These are phyloP conservation scores for Petasospora fabianii DNA, from an alignment of 1,139 yeast genomes.

Conservation along the genomic window DNA sequence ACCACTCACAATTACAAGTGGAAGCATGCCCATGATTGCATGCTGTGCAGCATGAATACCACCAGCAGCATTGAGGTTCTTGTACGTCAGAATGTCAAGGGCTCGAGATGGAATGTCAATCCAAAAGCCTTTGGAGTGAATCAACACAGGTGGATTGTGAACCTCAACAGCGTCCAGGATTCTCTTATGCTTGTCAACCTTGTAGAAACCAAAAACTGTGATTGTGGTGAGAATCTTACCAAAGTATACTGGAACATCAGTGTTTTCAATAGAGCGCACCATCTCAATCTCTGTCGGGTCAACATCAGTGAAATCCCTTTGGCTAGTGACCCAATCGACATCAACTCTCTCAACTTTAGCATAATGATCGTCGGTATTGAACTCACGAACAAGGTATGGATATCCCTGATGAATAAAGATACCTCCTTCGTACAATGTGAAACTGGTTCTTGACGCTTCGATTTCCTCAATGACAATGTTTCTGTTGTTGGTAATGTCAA, in stretches of 20 bases:
- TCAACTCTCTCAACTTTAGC: slow-evolving; percentile 85
- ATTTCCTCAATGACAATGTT: slow-evolving; percentile 81
- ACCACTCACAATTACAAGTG: slow-evolving; percentile 60
- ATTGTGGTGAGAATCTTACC: slow-evolving; percentile 73
- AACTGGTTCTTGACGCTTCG: slow-evolving; percentile 86
- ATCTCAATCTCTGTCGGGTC: slow-evolving; percentile 78
- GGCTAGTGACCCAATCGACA: slow-evolving; percentile 91
- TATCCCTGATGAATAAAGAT: slow-evolving; percentile 91
- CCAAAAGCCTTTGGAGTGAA: slow-evolving; percentile 83
- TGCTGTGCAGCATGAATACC: slow-evolving; percentile 98
- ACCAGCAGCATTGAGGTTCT: slow-evolving; percentile 70
- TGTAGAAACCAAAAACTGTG: slow-evolving; percentile 88
- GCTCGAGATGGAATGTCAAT: slow-evolving; percentile 71
- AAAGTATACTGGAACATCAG: slow-evolving; percentile 67
- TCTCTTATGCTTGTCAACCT: slow-evolving; percentile 68
- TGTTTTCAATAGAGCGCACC: slow-evolving; percentile 47
- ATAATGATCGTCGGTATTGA: slow-evolving; percentile 66
- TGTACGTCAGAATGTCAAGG: slow-evolving; percentile 52
- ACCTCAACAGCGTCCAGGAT: slow-evolving; percentile 92
- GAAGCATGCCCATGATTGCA: slow-evolving; percentile 73
- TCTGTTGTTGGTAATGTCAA: slow-evolving; percentile 74
- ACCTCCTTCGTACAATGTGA: slow-evolving; percentile 93
- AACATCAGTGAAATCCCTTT: slow-evolving; percentile 87
- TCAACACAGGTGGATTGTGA: slow-evolving; percentile 74
- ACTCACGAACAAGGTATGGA: slow-evolving; percentile 81